Conservation (phyloP, 768 basidiomycete species). For the Mycena alexandri region DNA sequence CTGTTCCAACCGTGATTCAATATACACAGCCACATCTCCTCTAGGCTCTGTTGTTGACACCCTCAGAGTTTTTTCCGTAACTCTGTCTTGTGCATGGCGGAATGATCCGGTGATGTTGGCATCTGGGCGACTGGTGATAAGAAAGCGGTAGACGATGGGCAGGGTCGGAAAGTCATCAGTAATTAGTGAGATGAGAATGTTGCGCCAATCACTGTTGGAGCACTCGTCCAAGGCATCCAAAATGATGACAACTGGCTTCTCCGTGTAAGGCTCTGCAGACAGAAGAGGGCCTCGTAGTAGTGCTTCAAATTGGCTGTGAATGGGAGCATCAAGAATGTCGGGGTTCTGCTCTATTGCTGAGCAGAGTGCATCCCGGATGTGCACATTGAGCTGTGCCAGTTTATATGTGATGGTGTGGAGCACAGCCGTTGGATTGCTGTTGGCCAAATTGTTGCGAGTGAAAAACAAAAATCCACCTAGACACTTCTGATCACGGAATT, state of each 20-base stretch:
- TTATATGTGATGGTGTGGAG: constrained; percentile 30
- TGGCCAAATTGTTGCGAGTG: constrained; percentile 22
- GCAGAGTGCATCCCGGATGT: constrained; percentile 1
- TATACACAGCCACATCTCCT: no score
- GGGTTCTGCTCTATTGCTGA: not conserved
- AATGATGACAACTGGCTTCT: constrained; percentile 36
- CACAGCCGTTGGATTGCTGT: constrained; percentile 19
- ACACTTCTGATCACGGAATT: not conserved
- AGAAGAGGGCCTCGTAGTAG: constrained; percentile 3
- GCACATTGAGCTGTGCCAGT: constrained; percentile 15
- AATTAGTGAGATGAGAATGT: constrained; percentile 31
- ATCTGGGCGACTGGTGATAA: constrained; percentile 40
- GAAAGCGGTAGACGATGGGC: constrained; percentile 34
- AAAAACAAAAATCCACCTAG: constrained; percentile 41
- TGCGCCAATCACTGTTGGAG: not conserved
- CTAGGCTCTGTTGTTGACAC: no score
- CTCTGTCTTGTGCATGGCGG: not conserved
- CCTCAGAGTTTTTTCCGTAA: no score
- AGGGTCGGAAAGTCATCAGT: constrained; percentile 27
- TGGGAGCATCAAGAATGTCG: not conserved
- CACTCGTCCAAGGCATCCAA: constrained; percentile 46
- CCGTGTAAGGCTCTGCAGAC: not conserved
- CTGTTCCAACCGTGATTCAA: not conserved
- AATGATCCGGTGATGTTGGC: constrained; percentile 31
- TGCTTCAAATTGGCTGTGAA: constrained; percentile 12